Base-by-base conservation (phyloP, 495 filamentous ascomycete species). In the Talaromyces adpressus region DNA sequence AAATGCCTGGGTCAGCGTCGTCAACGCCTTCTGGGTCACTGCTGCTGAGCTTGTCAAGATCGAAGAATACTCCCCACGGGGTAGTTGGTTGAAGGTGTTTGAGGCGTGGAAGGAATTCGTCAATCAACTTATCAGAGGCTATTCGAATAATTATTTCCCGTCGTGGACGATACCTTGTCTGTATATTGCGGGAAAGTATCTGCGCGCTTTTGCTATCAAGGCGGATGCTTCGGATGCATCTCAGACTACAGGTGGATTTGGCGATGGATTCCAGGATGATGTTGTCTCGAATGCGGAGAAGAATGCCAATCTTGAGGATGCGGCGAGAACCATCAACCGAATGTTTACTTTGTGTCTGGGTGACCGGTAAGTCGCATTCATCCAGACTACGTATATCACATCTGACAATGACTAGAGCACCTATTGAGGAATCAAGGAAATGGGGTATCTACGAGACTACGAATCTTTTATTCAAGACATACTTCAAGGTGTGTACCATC, bases 391-490 rank as follows among this genome's bases (percentile, higher is more conserved):
- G n/a, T 36, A 8, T n/a, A 69, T 65, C 29, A 25, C 6, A 29
- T 25, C 29, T 62, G 29, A 54, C 49, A 27, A 51, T 6, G 70
- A 69, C 58, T 74, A 97, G 93, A 64, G 89, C 91, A 18, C 85
- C 91, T 6, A 77, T 96, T 25, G 89, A 93, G 70, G 89, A 94
- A 52, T 97, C 93, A 0, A 85, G 95, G 6, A 98, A 98, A 82
- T 98, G 95, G 95, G 95, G 91, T 0, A 86, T 93, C 49, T 98
- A 98, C 77, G 89, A 93, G 72, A 91, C 88, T 45, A 90, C 90
- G 63, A 97, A 96, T 68, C 83, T 98, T 1, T 77, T 97, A 8
- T 98, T 98, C 84, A 98, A 97, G 75, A 97, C 92, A 6, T 96
- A 98, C 71, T 98, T 98, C 84, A 95, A 91, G 78, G 84, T 82